These are phyloP conservation scores for Gloeopeniophorella convolvens DNA, from an alignment of 768 basidiomycete species.

Conservation along the genomic window DNA sequence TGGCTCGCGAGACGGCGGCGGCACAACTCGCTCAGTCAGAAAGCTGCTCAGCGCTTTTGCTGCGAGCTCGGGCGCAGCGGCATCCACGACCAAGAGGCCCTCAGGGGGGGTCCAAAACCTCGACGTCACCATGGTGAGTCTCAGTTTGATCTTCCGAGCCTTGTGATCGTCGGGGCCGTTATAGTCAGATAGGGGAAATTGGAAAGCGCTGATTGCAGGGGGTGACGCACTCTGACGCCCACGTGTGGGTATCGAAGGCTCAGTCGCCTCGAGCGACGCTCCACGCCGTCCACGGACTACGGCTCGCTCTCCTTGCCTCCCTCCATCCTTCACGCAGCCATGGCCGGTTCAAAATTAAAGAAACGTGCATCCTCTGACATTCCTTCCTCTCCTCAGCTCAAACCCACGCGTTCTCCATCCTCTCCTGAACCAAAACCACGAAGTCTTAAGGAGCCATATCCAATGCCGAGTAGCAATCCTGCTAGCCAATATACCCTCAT, in stretches of 20 bases:
- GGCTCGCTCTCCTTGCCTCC: background rate
- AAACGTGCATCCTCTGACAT: constrained; percentile 15
- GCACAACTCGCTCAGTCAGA: too few species aligned
- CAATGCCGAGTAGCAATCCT: constrained; percentile 71
- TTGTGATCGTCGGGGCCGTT: too few species aligned
- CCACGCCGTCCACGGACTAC: constrained; percentile 1
- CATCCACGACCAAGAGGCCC: background rate
- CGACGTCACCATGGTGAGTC: too few species aligned
- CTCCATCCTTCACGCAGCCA: constrained; percentile 1
- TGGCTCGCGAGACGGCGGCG: too few species aligned
- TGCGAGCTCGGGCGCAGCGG: too few species aligned
- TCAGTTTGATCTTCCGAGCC: too few species aligned
- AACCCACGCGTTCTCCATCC: constrained; percentile 40
- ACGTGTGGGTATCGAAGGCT: constrained; percentile 4
- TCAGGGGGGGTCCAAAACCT: background rate
- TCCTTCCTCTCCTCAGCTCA: constrained; percentile 33
- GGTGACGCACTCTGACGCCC: background rate
- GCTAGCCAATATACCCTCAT: constrained; percentile 87
- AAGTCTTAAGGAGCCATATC: constrained; percentile 51
- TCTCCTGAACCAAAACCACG: constrained; percentile 42
- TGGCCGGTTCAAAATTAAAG: constrained; percentile 13
- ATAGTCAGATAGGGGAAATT: background rate
- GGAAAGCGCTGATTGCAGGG: background rate
- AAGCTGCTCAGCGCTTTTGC: too few species aligned
- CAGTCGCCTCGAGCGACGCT: background rate